These are phyloP conservation scores for Filobasidium wieringae DNA, from an alignment of 768 basidiomycete species.

Conservation along the genomic window DNA sequence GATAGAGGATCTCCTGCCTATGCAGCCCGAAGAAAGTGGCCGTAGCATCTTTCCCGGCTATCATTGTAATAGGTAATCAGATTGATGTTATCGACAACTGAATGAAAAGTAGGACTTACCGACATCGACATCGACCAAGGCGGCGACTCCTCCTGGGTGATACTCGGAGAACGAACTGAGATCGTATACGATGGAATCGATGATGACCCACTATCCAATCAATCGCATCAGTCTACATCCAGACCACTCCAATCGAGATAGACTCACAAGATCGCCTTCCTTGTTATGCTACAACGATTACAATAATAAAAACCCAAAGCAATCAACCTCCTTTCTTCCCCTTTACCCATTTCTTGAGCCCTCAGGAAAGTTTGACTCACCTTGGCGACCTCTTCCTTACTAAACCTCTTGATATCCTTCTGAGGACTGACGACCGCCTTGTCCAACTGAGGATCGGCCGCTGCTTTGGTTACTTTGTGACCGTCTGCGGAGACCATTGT, in stretches of 20 bases:
- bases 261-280: conserved; percentile 71
- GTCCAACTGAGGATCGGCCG: neutral
- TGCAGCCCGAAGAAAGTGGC: conserved; percentile 82
- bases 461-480: neutral
- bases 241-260: conserved; percentile 39
- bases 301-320: neutral
- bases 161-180: conserved; percentile 64
- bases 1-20: conserved; percentile 65
- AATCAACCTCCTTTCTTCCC: too few relatives aligned
- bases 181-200: conserved; percentile 75
- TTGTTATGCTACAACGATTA: conserved; percentile 53
- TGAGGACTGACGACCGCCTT: conserved; percentile 10
- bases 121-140: conserved; percentile 65
- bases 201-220: conserved; percentile 51
- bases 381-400: conserved; percentile 61
- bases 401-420: conserved; percentile 18
- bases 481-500: neutral
- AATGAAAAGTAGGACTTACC: conserved; percentile 43
- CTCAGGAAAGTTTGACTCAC: conserved; percentile 38
- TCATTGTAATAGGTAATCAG: neutral
- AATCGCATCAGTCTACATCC: neutral
- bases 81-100: conserved; percentile 1
- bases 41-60: conserved; percentile 76
- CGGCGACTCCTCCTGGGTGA: conserved; percentile 67
- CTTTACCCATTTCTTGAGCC: too few relatives aligned